Conservation (phyloP, 805 yeast genomes). For the Schizosaccharomyces octosporus region DNA sequence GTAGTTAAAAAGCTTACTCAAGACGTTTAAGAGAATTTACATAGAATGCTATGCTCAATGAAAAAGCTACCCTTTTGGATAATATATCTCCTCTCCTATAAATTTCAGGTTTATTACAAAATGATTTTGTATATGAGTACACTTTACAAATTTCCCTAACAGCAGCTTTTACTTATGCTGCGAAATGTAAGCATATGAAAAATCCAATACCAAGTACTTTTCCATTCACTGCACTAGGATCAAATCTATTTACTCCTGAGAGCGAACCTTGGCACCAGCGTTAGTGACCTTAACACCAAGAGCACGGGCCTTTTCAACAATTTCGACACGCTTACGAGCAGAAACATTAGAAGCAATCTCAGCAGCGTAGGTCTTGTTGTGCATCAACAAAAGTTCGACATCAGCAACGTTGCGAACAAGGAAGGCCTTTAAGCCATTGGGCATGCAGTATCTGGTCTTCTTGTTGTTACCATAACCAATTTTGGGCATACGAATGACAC, state of each 20-base stretch:
- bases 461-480: constrained; percentile 99
- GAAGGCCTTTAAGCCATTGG: constrained; percentile 96
- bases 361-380: constrained; percentile 97
- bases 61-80: too few species aligned
- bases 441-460: constrained; percentile 84
- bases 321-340: constrained; percentile 91
- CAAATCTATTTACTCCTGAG: constrained; percentile 2
- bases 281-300: constrained; percentile 97
- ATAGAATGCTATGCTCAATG: too few species aligned
- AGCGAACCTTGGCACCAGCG: constrained; percentile 53
- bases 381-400: constrained; percentile 83
- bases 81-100: too few species aligned
- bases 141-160: too few species aligned
- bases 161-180: too few species aligned
- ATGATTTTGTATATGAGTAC: too few species aligned
- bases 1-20: too few species aligned
- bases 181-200: too few species aligned
- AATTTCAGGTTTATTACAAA: too few species aligned
- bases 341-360: constrained; percentile 98
- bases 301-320: constrained; percentile 91
- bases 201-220: too few species aligned
- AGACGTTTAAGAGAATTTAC: too few species aligned
- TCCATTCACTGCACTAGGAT: neutral
- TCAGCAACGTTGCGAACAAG: constrained; percentile 79
- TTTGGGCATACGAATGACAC: constrained; percentile 95